These are phyloP conservation scores for Eleusine coracana DNA, from an alignment of 176 grass and related monocot species.

Conservation along the genomic window DNA sequence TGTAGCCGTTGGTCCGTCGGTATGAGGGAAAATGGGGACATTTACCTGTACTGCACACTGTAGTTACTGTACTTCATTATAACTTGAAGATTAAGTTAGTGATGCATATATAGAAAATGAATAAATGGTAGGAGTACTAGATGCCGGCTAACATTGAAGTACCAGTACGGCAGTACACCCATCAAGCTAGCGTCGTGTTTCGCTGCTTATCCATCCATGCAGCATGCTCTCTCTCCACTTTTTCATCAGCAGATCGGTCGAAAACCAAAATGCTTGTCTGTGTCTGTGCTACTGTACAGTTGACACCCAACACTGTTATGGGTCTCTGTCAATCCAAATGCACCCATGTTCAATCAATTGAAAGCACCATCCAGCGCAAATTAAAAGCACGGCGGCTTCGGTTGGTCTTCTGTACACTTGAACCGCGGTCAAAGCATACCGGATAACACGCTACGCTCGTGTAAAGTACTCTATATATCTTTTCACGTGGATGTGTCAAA, in stretches of 20 bases:
- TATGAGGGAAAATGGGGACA: not conserved
- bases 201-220: not conserved
- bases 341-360: slow-evolving; percentile 14
- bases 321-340: slow-evolving; percentile 11
- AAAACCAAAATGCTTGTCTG: not conserved
- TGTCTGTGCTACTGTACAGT: slow-evolving; percentile 21
- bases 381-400: not conserved
- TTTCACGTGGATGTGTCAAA: too few species aligned
- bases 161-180: not conserved
- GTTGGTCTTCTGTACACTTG: not conserved
- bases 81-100: slow-evolving; percentile 4
- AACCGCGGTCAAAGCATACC: slow-evolving; percentile 27
- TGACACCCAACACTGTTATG: slow-evolving; percentile 26
- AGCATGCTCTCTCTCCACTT: not conserved
- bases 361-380: not conserved
- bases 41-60: not conserved
- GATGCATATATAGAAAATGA: not conserved
- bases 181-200: not conserved
- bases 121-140: not conserved
- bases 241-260: not conserved
- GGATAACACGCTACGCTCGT: not conserved
- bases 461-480: too few species aligned
- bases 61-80: not conserved
- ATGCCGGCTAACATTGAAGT: not conserved
- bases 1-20: too few species aligned